Conservation (phyloP, 1,139 yeast species). For the Suhomyces bokatorum region DNA sequence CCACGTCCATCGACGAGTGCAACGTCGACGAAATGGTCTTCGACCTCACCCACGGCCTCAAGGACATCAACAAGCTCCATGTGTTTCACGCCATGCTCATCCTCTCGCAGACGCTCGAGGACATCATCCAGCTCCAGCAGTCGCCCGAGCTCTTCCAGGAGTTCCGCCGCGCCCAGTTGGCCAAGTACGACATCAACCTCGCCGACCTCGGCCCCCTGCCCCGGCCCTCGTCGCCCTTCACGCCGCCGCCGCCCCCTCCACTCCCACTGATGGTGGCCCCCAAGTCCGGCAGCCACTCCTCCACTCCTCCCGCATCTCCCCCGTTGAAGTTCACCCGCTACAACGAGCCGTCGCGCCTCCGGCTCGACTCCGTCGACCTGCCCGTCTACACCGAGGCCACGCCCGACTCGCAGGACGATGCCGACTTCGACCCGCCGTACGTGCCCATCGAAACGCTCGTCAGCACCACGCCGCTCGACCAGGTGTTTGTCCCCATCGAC, state of each 20-base stretch:
- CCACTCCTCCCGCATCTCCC: constrained; percentile 23
- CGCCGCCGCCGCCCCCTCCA: not conserved
- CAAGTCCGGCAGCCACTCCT: not conserved
- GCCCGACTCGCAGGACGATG: constrained; percentile 15
- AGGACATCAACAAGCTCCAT: constrained; percentile 38
- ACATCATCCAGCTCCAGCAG: constrained; percentile 34
- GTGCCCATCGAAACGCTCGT: constrained; percentile 31
- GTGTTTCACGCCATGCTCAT: constrained; percentile 40
- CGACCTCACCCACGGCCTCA: constrained; percentile 33
- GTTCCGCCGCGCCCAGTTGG: constrained; percentile 31
- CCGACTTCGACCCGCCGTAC: constrained; percentile 11
- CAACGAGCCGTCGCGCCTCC: constrained; percentile 2
- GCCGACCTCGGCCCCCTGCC: not conserved
- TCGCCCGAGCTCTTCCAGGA: constrained; percentile 25
- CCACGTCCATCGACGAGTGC: constrained; percentile 37
- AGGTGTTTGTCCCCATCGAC: constrained; percentile 20
- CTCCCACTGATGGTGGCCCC: no score
- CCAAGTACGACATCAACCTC: constrained; percentile 18
- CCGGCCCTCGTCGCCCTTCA: not conserved
- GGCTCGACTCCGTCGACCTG: not conserved
- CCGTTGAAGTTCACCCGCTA: constrained; percentile 23
- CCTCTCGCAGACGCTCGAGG: constrained; percentile 32
- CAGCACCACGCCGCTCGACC: constrained; percentile 17
- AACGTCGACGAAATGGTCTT: constrained; percentile 37
- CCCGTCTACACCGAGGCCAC: constrained; percentile 11